A percentile compares a stretch with the other conserved stretches of the same genome.
These are phyloP conservation scores for Trifolium repens DNA, from an alignment of 306 rosid genomes.

Conservation along the genomic window DNA sequence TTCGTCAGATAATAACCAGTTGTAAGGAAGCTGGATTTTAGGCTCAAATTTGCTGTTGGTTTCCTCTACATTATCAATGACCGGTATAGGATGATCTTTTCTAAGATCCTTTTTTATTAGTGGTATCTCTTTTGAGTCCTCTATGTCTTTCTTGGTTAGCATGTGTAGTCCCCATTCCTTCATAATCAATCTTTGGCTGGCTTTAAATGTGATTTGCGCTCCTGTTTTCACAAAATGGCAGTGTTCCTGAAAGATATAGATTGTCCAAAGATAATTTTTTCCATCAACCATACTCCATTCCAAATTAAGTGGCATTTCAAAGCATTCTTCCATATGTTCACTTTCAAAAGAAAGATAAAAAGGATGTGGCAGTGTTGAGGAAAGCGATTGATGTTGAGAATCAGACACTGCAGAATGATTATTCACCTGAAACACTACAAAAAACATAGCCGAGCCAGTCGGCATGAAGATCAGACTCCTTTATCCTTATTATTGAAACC, in stretches of 20 bases:
- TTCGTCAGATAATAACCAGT: neutral
- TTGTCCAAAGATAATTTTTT: neutral
- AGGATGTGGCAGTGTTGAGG: neutral
- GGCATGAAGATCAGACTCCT: too few relatives aligned
- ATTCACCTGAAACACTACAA: neutral
- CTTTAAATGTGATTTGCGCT: conserved; percentile 13
- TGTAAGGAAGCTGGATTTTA: neutral
- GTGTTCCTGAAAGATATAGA: neutral
- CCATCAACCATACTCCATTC: neutral
- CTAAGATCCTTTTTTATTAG: too few relatives aligned
- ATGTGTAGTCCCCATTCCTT: neutral
- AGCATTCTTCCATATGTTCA: neutral
- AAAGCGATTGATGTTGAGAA: neutral
- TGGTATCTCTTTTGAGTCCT: neutral
- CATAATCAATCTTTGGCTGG: neutral
- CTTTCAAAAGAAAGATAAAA: conserved; percentile 31
- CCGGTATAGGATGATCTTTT: too few relatives aligned
- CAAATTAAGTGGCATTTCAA: neutral
- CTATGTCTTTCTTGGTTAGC: neutral
- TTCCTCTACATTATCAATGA: neutral
- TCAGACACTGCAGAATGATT: neutral
- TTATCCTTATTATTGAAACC: too few relatives aligned
- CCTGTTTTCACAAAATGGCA: conserved; percentile 33
- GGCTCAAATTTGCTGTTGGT: neutral
- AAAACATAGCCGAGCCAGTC: too few relatives aligned